Evolutionary conservation across 2,329 filamentous ascomycete genomes (phyloP).

Genomic region (Plectosphaerella cucumerina): DNA sequence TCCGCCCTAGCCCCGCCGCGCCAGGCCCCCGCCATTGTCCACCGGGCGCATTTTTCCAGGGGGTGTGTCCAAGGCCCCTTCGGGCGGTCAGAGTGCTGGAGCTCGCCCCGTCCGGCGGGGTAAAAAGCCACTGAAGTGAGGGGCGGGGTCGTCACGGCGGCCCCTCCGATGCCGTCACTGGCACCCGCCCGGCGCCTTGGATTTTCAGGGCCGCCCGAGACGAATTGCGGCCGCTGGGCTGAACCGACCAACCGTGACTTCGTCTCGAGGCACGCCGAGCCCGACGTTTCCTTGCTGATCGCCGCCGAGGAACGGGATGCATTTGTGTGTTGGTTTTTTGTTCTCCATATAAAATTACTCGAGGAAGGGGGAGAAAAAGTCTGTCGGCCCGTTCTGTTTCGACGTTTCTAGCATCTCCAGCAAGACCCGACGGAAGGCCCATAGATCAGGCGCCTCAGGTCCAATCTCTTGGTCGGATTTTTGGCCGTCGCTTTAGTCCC

Average conservation of each 20-base stretch:
- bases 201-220: background rate
- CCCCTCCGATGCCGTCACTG: background rate
- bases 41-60: too few relatives aligned
- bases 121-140: background rate
- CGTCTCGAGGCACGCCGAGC: background rate
- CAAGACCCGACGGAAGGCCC: background rate
- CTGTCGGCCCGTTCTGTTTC: background rate
- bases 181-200: background rate
- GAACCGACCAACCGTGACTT: background rate
- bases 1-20: background rate
- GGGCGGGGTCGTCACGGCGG: background rate
- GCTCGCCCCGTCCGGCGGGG: too few relatives aligned
- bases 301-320: background rate
- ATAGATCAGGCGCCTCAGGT: background rate
- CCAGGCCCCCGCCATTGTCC: background rate
- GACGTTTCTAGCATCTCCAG: background rate
- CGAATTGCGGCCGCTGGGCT: background rate
- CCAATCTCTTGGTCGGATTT: background rate
- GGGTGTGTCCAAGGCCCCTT: too few relatives aligned
- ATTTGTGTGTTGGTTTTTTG: too few relatives aligned
- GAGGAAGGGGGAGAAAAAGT: background rate
- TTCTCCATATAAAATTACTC: background rate
- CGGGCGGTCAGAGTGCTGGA: too few relatives aligned
- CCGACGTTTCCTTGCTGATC: background rate
- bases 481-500: conserved; percentile 1